Evolutionary conservation across 176 grass and related monocot species (phyloP), one percentile per base, ranked within the genome.

Genomic region (Avena eriantha): DNA sequence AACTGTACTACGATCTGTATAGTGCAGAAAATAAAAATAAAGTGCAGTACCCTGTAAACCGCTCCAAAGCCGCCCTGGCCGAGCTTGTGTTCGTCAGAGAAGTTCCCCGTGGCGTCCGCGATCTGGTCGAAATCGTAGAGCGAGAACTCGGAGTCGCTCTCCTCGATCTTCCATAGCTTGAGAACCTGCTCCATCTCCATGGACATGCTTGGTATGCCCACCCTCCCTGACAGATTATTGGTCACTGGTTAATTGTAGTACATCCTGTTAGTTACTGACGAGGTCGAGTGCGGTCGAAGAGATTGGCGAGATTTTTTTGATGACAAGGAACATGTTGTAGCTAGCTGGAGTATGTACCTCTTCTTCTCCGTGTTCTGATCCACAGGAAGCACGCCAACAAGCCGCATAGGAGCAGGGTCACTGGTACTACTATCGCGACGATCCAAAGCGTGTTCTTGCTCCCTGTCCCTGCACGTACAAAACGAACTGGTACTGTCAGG

Each of bases 61-160:
- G 82, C 36, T 1, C 93, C 93, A 22, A 95, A 95, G 35, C 93
- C 93, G 1, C 93, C 93, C 71, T 92, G 87, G 0, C 93, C 93
- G 4, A 95, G 85, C 69, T 92, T 95, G 75, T 84, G 36, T 23
- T 46, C 63, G 16, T 90, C 50, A 0, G 86, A 86, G 82, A 95
- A 92, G 76, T 95, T 86, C 5, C 81, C 4, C 0, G 90, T 95
- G 66, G 93, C 90, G 7, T 76, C 35, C 0, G 3, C 79, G 45
- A 90, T 53, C 66, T 84, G 87, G 18, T 78, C 71, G 2, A 94
- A 77, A 51, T 92, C 90, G 76, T 69, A 90, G 73, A 90, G 54
- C 13, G 57, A 34, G 57, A 89, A 89, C 80, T 91, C 84, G 50
- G 90, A 88, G 78, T 84, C 86, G 71, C 31, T 58, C 78, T 90